Base-by-base conservation (phyloP, 108 stramenopile species). In the Conticribra weissflogii region DNA sequence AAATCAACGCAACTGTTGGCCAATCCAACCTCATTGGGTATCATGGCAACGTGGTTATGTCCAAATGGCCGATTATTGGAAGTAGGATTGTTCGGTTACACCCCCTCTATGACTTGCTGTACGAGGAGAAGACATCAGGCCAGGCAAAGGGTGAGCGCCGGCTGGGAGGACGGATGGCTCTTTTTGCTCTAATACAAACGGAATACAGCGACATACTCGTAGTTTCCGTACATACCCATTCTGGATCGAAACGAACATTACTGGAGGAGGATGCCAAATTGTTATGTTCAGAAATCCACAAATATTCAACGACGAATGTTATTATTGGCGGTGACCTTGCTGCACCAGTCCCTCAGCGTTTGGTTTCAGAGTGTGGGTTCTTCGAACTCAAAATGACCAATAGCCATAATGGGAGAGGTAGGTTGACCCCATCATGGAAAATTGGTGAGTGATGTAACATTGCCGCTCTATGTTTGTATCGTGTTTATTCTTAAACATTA, bases 131-230 rank as follows among this genome's bases (percentile, higher is more conserved):
- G 56, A 55, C 21, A n/a, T 50, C 23, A 21, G 65, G 53, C 7
- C 25, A 32, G 55, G 65, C 31, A 22, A 66, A 19, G 34, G 65
- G 65, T 27, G 65, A 66, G 32, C 24, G 32, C 4, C 54, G 53
- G 21, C 65, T 66, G 32, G 65, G 65, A 25, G 65, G 53, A 18
- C 54, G 54, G 8, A 66, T 66, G 65, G 65, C 55, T 14, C 54
- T 66, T 28, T 66, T 66, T 57, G 65, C 65, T 23, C 23, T 21
- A 44, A 62, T 44, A 17, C 34, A 44, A 27, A 62, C 34, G 2
- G 61, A 33, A 3, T 16, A 5, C 16, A 44, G 34, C 27, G 25
- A 29, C 3, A 62, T 62, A 27, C 34, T 47, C 18, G 3, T 62
- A 48, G 36, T 62, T n/a, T 62, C 61, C 3, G 36, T 62, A 2